Base-by-base conservation (phyloP, 2,329 filamentous ascomycete genomes). In the Metarhizium album region DNA sequence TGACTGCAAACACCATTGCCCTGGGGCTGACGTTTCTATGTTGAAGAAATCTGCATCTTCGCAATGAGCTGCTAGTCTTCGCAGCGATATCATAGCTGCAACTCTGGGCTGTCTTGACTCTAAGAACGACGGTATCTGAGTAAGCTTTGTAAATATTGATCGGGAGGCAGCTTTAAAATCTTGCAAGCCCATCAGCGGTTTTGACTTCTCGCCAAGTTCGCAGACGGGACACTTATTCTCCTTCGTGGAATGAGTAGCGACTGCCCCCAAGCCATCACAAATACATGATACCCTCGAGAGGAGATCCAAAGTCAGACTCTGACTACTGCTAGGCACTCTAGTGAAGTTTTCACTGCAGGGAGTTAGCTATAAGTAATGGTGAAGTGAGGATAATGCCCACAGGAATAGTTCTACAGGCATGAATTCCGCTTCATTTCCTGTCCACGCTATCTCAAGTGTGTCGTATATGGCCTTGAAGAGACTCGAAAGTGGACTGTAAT, bases 1-100 rank as follows among this genome's bases (percentile, higher is more conserved):
- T 0, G 86, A 88, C 57, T 85, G 80, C 4, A 96, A 70, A 61
- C 89, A 90, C 79, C 87, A 91, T 60, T 90, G 83, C 0, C 87
- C 90, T 40, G 88, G 70, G 1, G 70, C 64, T 8, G 87, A 90
- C 1, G 70, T 72, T 52, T 83, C 79, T 2, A 96, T 70, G 55
- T 87, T 80, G 29, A 91, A 69, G 49, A 86, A 72, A 3, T 74
- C 71, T 0, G 70, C 55, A 48, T 80, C 74, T 16, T 73, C 70
- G 3, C 81, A 82, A 64, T 95, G 89, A 46, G 78, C 74, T 24
- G 87, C 74, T 40, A 93, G 70, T 45, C 83, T 80, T 57, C 83
- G 80, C 46, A 95, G 71, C 3, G 82, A 76, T 52, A 84, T 67
- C 80, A 93, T 88, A 9, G 84, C 83, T 53, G 81, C 73, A 38